A percentile compares a stretch with the other conserved stretches of the same genome.
Conservation (phyloP, 495 filamentous ascomycete genomes). For the Podospora didyma region DNA sequence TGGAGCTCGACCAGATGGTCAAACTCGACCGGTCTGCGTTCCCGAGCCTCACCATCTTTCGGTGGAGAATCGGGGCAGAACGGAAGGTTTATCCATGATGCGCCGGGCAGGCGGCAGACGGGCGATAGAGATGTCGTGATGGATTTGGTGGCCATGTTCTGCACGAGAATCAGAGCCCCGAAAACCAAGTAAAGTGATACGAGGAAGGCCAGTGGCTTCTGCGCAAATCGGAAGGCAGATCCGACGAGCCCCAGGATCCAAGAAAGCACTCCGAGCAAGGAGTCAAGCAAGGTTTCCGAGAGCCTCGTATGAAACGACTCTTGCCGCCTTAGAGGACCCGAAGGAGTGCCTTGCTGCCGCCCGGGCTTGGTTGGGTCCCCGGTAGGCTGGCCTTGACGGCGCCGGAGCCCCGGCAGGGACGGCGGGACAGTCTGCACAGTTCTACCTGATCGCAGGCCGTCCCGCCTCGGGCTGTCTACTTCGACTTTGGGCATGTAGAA, state of each 20-base stretch:
- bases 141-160: slow-evolving; percentile 48
- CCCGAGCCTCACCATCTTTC: slow-evolving; percentile 10
- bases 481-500: slow-evolving; percentile 42
- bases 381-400: slow-evolving; percentile 14
- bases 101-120: slow-evolving; percentile 61
- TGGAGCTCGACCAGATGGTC: slow-evolving; percentile 65
- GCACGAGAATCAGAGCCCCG: slow-evolving; percentile 43
- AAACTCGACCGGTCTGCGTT: slow-evolving; percentile 48
- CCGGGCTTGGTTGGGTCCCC: slow-evolving; percentile 7
- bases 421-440: slow-evolving; percentile 17
- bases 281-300: slow-evolving; percentile 22
- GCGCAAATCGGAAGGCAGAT: slow-evolving; percentile 45
- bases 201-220: slow-evolving; percentile 52
- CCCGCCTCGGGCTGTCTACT: slow-evolving; percentile 26
- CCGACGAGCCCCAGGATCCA: slow-evolving; percentile 49
- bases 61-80: slow-evolving; percentile 47
- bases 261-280: slow-evolving; percentile 27
- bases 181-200: slow-evolving; percentile 50
- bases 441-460: slow-evolving; percentile 19
- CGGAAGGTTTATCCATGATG: slow-evolving; percentile 51
- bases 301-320: slow-evolving; percentile 6
- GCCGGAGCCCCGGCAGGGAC: slow-evolving; percentile 18
- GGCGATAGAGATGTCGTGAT: slow-evolving; percentile 53
- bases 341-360: slow-evolving; percentile 4
- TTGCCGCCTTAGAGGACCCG: neutral